Percentiles rank a stretch among this genome's conserved stretches.
These are phyloP conservation scores for Monilinia aucupariae DNA, from an alignment of 2,329 filamentous ascomycete genomes.

Conservation along the genomic window DNA sequence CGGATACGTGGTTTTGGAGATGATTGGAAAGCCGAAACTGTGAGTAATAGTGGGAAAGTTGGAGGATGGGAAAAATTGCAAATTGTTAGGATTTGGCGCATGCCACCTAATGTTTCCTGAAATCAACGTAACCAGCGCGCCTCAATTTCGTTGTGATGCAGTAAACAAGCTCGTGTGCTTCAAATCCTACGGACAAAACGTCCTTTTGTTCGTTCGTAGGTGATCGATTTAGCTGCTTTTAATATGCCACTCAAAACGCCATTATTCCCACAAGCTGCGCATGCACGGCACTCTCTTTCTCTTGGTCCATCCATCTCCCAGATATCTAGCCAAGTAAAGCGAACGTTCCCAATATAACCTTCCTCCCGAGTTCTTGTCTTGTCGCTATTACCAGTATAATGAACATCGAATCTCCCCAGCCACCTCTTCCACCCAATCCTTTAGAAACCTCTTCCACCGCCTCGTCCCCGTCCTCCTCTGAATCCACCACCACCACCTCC, in stretches of 20 bases:
- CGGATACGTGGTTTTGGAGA: conserved; percentile 52
- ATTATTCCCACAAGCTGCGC: conserved; percentile 17
- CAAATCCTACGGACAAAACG: neutral
- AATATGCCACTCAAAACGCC: conserved; percentile 24
- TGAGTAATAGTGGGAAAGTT: conserved; percentile 76
- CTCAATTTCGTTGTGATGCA: neutral
- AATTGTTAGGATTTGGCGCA: conserved; percentile 77
- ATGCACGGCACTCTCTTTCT: conserved; percentile 6
- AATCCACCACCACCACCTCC: conserved; percentile 49
- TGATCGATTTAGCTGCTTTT: conserved; percentile 19
- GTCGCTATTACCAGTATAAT: neutral
- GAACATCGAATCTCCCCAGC: conserved; percentile 5
- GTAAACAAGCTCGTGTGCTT: neutral
- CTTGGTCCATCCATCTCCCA: neutral
- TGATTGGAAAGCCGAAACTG: conserved; percentile 69
- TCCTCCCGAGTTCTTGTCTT: neutral
- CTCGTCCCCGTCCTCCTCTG: conserved; percentile 48
- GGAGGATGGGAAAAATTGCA: conserved; percentile 94
- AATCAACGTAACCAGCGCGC: neutral
- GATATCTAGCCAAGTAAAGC: conserved; percentile 5
- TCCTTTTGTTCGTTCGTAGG: conserved; percentile 11
- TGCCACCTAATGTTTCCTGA: conserved; percentile 11
- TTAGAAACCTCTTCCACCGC: conserved; percentile 38
- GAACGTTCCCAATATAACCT: neutral
- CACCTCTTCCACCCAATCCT: neutral